phyloP scores from a whole-genome alignment of 2,329 filamentous ascomycete species.

The Mariannaea sp. region DNA sequence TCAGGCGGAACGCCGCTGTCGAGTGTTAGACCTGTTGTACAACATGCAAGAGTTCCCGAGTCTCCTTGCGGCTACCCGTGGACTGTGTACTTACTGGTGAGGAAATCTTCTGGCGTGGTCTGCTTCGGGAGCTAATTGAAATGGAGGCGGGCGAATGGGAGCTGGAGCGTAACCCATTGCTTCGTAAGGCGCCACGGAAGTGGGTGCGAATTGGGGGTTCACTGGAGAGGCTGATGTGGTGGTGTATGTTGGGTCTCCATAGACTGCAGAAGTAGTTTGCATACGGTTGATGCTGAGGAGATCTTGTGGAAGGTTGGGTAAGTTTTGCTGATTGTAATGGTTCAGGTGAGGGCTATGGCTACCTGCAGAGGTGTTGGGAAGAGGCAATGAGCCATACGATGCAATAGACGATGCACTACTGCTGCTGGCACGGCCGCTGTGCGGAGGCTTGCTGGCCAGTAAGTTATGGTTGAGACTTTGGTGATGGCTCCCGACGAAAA shows the following conservation, averaged over 20 bases:
- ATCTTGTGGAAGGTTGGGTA: conserved; percentile 77
- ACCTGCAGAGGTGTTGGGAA: conserved; percentile 76
- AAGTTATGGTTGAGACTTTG: conserved; percentile 59
- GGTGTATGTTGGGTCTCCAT: conserved; percentile 71
- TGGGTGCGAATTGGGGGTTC: conserved; percentile 65
- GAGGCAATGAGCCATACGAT: conserved; percentile 73
- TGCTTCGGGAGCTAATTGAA: conserved; percentile 61
- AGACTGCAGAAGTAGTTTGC: conserved; percentile 65
- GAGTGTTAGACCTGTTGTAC: background rate
- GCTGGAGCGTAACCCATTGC: conserved; percentile 75
- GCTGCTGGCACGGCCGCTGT: conserved; percentile 59
- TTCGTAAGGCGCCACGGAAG: conserved; percentile 72
- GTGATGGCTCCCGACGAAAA: conserved; percentile 66
- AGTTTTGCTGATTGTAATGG: conserved; percentile 47
- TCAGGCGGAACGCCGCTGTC: conserved; percentile 50
- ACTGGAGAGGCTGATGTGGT: conserved; percentile 70
- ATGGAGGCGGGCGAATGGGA: conserved; percentile 61
- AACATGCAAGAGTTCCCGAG: no score
- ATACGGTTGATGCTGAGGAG: conserved; percentile 70
- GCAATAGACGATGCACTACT: conserved; percentile 65
- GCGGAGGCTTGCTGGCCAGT: conserved; percentile 50
- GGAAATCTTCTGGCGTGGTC: conserved; percentile 71
- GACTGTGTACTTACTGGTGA: conserved; percentile 80
- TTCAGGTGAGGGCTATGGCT: conserved; percentile 56
- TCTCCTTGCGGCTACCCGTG: no score